phyloP scores from a whole-genome alignment of 495 filamentous ascomycete genomes.

The Trichoderma erinaceum region DNA sequence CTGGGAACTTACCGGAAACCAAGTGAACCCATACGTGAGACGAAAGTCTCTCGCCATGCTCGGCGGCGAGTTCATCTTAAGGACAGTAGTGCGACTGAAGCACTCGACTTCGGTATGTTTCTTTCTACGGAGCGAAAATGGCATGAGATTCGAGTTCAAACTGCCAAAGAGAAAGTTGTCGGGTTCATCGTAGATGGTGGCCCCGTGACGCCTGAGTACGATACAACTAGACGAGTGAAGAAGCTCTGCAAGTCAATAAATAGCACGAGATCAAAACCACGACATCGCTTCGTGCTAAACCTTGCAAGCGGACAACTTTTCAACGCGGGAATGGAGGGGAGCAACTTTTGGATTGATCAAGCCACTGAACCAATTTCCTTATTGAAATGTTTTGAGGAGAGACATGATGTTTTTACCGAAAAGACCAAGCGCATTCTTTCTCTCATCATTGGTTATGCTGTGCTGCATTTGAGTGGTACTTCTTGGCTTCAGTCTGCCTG shows the following conservation, averaged over 20 bases:
- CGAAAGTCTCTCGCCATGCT: neutral
- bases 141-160: neutral
- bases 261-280: neutral
- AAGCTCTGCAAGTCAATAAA: neutral
- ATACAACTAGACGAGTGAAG: neutral
- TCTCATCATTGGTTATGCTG: neutral
- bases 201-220: neutral
- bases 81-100: neutral
- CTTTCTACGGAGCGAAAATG: neutral
- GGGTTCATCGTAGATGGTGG: neutral
- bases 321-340: neutral
- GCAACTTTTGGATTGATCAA: neutral
- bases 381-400: neutral
- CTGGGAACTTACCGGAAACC: neutral
- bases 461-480: neutral
- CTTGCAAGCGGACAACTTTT: neutral
- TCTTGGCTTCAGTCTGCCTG: neutral
- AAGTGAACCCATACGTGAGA: neutral
- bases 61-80: neutral
- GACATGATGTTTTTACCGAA: neutral
- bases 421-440: neutral
- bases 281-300: neutral
- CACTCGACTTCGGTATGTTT: neutral
- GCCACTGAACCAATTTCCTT: neutral
- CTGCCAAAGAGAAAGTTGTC: neutral